These are phyloP conservation scores for Sechiopsis laciniata DNA, from an alignment of 306 rosid genomes.

Conservation along the genomic window DNA sequence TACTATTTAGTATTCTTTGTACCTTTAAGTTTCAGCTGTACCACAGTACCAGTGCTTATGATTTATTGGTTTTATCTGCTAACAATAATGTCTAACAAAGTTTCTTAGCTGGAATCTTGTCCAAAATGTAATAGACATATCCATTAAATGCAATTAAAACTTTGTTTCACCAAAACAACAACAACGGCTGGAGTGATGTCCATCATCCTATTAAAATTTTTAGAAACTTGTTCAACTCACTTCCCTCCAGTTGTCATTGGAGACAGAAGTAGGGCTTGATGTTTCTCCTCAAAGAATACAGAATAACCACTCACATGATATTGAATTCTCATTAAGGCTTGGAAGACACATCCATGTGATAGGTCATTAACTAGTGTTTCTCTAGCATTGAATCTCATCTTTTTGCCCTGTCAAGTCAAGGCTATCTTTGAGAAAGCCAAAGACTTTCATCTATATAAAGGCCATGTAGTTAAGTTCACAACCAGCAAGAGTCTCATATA, in stretches of 20 bases:
- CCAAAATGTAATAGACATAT: not conserved
- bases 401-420: not conserved
- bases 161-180: not conserved
- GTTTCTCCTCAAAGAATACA: not conserved
- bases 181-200: not conserved
- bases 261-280: slow-evolving; percentile 11
- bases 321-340: not conserved
- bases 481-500: not conserved
- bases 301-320: not conserved
- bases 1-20: not conserved
- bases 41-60: not conserved
- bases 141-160: not conserved
- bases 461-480: not conserved
- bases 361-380: not conserved
- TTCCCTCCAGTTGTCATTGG: not conserved
- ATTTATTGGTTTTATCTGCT: not conserved
- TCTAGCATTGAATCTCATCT: not conserved
- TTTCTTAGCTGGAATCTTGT: not conserved
- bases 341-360: slow-evolving; percentile 20
- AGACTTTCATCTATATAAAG: slow-evolving; percentile 10
- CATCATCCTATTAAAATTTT: too few relatives aligned
- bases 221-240: not conserved
- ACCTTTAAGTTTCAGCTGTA: not conserved
- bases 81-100: not conserved
- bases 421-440: not conserved